A percentile compares a stretch with the other conserved stretches of the same genome.
Evolutionary conservation across 2,329 filamentous ascomycete genomes (phyloP).

Genomic region (Westerdykella aurantiaca): DNA sequence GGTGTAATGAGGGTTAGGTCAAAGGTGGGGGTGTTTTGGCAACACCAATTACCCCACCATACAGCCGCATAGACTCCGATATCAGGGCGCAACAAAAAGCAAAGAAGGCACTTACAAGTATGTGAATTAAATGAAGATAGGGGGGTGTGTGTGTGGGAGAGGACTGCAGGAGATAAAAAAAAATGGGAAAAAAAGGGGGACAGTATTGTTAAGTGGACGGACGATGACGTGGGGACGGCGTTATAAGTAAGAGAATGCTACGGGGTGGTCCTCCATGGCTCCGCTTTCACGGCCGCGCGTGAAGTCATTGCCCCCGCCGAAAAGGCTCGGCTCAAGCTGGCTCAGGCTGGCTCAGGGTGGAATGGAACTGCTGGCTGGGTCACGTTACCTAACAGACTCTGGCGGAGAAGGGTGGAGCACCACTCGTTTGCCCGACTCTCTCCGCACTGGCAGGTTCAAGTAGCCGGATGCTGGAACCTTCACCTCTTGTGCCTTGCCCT

Average conservation of each 20-base stretch:
- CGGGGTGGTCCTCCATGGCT: neutral
- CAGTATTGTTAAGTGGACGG: neutral
- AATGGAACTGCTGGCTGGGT: neutral
- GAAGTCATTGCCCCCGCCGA: constrained; percentile 17
- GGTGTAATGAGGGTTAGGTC: neutral
- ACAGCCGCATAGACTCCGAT: too few relatives aligned
- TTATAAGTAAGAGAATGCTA: constrained; percentile 7
- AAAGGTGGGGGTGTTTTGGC: neutral
- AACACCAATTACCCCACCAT: neutral
- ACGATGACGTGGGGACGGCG: constrained; percentile 13
- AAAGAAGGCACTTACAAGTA: neutral
- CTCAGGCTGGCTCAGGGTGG: too few relatives aligned
- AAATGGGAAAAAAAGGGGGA: neutral
- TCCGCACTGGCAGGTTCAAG: constrained; percentile 20
- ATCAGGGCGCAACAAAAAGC: neutral
- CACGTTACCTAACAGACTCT: neutral
- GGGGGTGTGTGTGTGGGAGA: neutral
- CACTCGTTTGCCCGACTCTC: constrained; percentile 27
- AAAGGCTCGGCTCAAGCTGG: neutral
- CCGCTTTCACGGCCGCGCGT: constrained; percentile 31
- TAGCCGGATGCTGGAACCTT: constrained; percentile 17
- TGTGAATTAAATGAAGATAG: neutral
- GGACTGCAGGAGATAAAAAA: neutral
- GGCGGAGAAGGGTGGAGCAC: too few relatives aligned
- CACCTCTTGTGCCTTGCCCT: constrained; percentile 5